Evolutionary conservation across 1,284 basidiomycete genomes (phyloP).

Genomic region (Filobasidium uniguttulatum): DNA sequence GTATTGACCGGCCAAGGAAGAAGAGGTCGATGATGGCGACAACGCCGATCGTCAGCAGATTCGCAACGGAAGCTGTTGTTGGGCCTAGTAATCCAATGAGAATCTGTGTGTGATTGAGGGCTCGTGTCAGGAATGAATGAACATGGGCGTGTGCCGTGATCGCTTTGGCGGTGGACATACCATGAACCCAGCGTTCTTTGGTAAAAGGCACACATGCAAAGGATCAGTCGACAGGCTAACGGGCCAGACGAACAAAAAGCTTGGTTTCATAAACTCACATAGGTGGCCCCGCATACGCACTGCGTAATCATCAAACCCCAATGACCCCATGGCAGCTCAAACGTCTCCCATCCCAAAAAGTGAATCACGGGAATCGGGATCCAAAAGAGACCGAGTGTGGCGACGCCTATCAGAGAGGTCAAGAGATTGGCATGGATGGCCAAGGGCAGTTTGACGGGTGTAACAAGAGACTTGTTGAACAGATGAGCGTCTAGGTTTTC

Average conservation of each 20-base stretch:
- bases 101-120: slow-evolving; percentile 7
- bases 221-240: too few relatives aligned
- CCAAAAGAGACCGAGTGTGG: slow-evolving; percentile 31
- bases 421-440: slow-evolving; percentile 36
- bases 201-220: neutral
- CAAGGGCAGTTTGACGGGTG: slow-evolving; percentile 21
- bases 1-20: slow-evolving; percentile 27
- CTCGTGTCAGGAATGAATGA: neutral
- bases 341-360: slow-evolving; percentile 28
- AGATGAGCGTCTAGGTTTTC: neutral
- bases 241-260: neutral
- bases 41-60: slow-evolving; percentile 35
- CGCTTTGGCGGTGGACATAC: slow-evolving; percentile 7
- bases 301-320: slow-evolving; percentile 21
- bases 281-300: slow-evolving; percentile 27
- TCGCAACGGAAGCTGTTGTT: slow-evolving; percentile 33
- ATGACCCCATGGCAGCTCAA: slow-evolving; percentile 20
- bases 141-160: neutral
- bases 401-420: slow-evolving; percentile 32
- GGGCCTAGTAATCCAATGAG: slow-evolving; percentile 37
- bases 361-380: slow-evolving; percentile 29
- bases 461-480: neutral
- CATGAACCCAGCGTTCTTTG: slow-evolving; percentile 37
- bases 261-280: slow-evolving; percentile 25
- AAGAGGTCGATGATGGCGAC: slow-evolving; percentile 33